Conservation (phyloP, 345 rosid genomes). For the Lumnitzera littorea region DNA sequence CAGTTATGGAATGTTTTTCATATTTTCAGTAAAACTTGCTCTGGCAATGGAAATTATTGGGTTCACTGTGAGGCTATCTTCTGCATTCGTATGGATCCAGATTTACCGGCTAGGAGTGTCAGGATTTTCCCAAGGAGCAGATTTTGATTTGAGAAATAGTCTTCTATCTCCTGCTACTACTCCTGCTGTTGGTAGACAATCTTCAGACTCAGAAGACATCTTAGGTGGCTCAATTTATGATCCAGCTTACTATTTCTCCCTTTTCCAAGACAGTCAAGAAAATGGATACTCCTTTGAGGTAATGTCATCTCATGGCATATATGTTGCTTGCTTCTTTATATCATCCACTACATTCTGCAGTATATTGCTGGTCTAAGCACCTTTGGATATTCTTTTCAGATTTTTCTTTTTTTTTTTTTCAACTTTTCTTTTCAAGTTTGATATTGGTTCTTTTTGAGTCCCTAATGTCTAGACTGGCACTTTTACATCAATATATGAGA, state of each 20-base stretch:
- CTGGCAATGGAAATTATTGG: slow-evolving; percentile 81
- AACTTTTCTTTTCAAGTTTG: no score
- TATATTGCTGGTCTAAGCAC: no score
- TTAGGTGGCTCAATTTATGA: slow-evolving; percentile 57
- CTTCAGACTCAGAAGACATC: slow-evolving; percentile 48
- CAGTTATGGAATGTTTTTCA: slow-evolving; percentile 31
- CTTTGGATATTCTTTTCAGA: no score
- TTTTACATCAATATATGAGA: no score
- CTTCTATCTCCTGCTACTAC: slow-evolving; percentile 45
- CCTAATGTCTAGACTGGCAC: no score
- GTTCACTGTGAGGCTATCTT: slow-evolving; percentile 59
- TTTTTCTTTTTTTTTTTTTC: no score
- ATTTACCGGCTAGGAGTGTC: slow-evolving; percentile 79
- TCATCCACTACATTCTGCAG: background rate
- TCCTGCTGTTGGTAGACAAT: slow-evolving; percentile 23
- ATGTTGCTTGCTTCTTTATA: background rate
- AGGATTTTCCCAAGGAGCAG: slow-evolving; percentile 31
- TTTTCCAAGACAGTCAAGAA: slow-evolving; percentile 47
- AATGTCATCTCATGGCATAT: background rate
- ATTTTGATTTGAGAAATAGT: slow-evolving; percentile 59
- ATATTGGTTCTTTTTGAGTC: no score
- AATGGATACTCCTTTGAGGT: slow-evolving; percentile 28
- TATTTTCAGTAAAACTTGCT: slow-evolving; percentile 71
- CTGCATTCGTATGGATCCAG: slow-evolving; percentile 84
- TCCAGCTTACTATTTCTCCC: slow-evolving; percentile 57